phyloP scores from a whole-genome alignment of 106 monocot species.

The Phalaenopsis equestris region DNA sequence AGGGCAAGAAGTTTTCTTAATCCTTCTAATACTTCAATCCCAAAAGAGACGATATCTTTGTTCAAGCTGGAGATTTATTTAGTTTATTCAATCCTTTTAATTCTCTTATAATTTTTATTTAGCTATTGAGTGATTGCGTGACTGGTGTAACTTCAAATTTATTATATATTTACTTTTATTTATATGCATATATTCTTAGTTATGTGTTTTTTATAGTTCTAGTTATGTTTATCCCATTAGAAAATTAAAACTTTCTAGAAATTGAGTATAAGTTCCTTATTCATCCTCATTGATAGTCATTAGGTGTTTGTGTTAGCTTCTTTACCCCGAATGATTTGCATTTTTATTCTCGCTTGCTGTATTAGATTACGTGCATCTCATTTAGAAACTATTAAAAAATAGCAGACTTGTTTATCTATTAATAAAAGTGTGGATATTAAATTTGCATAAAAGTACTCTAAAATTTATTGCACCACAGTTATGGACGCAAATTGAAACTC shows the following conservation, averaged over 20 bases:
- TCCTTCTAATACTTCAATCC: too few species aligned
- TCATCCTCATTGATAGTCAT: not conserved
- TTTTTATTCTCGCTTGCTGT: not conserved
- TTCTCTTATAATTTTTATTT: too few species aligned
- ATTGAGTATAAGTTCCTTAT: not conserved
- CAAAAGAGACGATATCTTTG: too few species aligned
- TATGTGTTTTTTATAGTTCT: not conserved
- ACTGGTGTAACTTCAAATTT: too few species aligned
- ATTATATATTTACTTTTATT: not conserved
- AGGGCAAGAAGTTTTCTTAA: too few species aligned
- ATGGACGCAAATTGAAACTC: not conserved
- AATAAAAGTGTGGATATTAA: not conserved
- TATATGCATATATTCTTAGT: not conserved
- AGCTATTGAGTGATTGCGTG: too few species aligned
- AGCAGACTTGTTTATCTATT: not conserved
- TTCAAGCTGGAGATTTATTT: too few species aligned
- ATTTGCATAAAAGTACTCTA: not conserved
- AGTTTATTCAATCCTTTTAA: too few species aligned
- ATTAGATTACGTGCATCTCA: not conserved
- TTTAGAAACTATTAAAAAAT: not conserved
- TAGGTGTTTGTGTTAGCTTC: not conserved
- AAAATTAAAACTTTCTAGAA: not conserved
- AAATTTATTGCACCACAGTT: not conserved
- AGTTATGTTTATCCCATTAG: not conserved
- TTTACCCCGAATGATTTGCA: not conserved